Conservation (phyloP, 352 stramenopile species). For the Phytophthora tubulina region DNA sequence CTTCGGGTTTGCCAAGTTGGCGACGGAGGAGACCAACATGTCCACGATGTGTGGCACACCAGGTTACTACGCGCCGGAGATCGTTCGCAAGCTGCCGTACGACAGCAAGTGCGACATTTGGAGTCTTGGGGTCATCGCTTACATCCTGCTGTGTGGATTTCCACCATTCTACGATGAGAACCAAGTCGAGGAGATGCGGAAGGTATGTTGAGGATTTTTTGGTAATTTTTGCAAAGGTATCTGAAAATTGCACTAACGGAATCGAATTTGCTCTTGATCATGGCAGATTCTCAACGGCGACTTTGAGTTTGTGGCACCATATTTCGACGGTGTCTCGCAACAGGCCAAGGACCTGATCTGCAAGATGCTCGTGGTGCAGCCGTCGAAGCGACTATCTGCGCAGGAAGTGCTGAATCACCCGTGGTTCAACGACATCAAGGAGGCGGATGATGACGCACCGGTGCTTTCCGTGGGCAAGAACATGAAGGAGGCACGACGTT, state of each 20-base stretch:
- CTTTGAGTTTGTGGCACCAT: slow-evolving; percentile 93
- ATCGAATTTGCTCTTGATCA: slow-evolving; percentile 1
- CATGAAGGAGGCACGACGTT: slow-evolving; percentile 67
- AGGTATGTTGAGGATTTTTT: slow-evolving; percentile 36
- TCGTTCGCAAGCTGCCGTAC: slow-evolving; percentile 95
- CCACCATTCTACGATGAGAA: slow-evolving; percentile 97
- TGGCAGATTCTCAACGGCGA: slow-evolving; percentile 79
- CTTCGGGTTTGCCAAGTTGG: slow-evolving; percentile 90
- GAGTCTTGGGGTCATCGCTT: slow-evolving; percentile 91
- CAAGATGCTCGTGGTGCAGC: slow-evolving; percentile 93
- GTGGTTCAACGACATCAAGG: slow-evolving; percentile 79
- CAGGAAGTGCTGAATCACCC: slow-evolving; percentile 72
- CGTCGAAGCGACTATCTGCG: slow-evolving; percentile 78
- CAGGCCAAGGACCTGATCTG: slow-evolving; percentile 94
- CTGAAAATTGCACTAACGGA: not conserved
- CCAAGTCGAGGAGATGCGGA: slow-evolving; percentile 85
- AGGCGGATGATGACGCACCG: slow-evolving; percentile 64
- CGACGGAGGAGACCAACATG: slow-evolving; percentile 85
- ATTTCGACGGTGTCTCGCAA: slow-evolving; percentile 92
- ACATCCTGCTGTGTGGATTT: slow-evolving; percentile 97
- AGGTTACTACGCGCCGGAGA: slow-evolving; percentile 97
- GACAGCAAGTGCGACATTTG: slow-evolving; percentile 97
- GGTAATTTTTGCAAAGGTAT: not conserved
- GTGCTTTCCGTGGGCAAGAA: slow-evolving; percentile 76
- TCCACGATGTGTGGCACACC: slow-evolving; percentile 93